Evolutionary conservation across 192 early-diverging fungal species (phyloP).

Genomic region (Backusella parvicylindrica): DNA sequence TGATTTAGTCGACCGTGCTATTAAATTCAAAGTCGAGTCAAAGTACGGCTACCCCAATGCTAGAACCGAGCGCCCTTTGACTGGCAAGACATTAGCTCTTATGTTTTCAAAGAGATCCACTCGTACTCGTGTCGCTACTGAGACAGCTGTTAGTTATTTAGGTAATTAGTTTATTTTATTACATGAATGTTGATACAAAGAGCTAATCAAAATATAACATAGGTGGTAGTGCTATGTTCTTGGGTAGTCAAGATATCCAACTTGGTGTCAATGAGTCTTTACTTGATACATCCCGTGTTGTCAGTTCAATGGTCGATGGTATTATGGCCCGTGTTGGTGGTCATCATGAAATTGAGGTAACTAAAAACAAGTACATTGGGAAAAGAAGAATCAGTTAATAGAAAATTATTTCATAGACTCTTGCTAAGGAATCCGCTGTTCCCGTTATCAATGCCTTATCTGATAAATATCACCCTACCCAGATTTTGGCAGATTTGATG

Average conservation of each 20-base stretch:
- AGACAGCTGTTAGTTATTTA: slow-evolving; percentile 85
- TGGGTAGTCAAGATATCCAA: slow-evolving; percentile 95
- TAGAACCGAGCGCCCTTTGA: slow-evolving; percentile 51
- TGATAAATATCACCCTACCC: slow-evolving; percentile 93
- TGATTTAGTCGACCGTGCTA: slow-evolving; percentile 71
- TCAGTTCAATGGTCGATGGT: slow-evolving; percentile 94
- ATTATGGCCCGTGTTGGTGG: slow-evolving; percentile 92
- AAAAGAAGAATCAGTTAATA: neutral
- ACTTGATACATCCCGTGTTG: slow-evolving; percentile 84
- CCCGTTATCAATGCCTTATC: slow-evolving; percentile 97
- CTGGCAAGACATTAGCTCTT: slow-evolving; percentile 86
- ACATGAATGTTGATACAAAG: neutral
- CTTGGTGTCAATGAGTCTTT: slow-evolving; percentile 93
- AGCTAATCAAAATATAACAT: neutral
- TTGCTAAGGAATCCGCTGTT: slow-evolving; percentile 84
- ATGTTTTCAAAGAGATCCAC: slow-evolving; percentile 96
- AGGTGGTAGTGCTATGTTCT: slow-evolving; percentile 96
- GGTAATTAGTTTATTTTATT: slow-evolving; percentile 28
- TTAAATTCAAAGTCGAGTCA: slow-evolving; percentile 73
- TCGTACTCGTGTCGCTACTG: slow-evolving; percentile 93
- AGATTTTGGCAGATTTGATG: slow-evolving; percentile 94
- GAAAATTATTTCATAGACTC: slow-evolving; percentile 42
- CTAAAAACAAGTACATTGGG: neutral
- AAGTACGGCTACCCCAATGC: slow-evolving; percentile 42
- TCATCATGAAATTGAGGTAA: slow-evolving; percentile 85